Base-by-base conservation (phyloP, 805 yeast genomes). In the Lachancea fermentati region DNA sequence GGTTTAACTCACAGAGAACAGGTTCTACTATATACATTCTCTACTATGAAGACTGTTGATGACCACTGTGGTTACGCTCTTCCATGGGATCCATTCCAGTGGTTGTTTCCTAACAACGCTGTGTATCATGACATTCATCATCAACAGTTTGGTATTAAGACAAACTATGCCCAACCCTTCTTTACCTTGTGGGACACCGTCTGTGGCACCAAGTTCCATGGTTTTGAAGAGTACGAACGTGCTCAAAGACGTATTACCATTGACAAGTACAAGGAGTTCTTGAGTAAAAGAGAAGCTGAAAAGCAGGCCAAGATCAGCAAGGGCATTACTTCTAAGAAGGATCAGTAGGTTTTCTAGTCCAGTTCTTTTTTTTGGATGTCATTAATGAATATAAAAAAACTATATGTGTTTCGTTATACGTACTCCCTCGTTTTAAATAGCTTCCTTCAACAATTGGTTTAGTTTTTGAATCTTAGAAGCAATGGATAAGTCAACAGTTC, bases 11-110 rank as follows among this genome's bases (percentile, higher is more conserved):
- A 87, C 35, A 78, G 96, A 43, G 97, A 93, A 65, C 68, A 81
- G 37, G 67, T 84, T 16, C 49, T 83, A 9, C 67, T 93, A 41
- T 93, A 72, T 65, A 79, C 91, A 2, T 86, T 93, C 60, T 85
- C 96, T 12, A 93, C 98, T 2, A 64, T 93, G 75, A 93, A 93
- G 64, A 93, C 98, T 1, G 96, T 93, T 36, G 97, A 93, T 61
- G 98, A 93, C 62, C 98, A 93, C 65, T 93, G 97, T 63, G 98
- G 98, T n/a, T 93, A 91, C 63, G 79, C 89, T 19, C 69, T 93
- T 41, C 97, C 97, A 12, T 84, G 69, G 61, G 98, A 93, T 63
- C 79, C 89, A 16, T 84, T 93, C 72, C 98, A 93, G 69, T 58
- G 78, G 32, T 42, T 91, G 16, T 93, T 93, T 75, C 97, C 97